A percentile compares a stretch with the other conserved stretches of the same genome.
phyloP scores from a whole-genome alignment of 257 asterid genomes.

The Nicotiana tabacum region DNA sequence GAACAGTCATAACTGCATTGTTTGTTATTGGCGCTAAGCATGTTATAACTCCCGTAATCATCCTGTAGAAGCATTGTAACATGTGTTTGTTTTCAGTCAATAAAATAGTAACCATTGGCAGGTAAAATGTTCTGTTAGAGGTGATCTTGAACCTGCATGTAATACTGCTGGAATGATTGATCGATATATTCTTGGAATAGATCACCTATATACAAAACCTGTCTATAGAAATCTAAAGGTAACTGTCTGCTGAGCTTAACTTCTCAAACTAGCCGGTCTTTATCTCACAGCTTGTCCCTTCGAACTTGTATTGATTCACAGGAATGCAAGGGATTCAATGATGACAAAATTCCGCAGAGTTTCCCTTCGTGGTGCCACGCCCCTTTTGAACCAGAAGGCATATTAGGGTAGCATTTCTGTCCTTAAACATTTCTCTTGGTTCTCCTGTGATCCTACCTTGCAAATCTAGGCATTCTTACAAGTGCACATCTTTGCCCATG shows the following conservation, averaged over 20 bases:
- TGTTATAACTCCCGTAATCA: not conserved
- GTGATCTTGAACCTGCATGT: conserved; percentile 80
- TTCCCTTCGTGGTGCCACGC: conserved; percentile 73
- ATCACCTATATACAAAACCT: conserved; percentile 61
- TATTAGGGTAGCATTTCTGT: conserved; percentile 45
- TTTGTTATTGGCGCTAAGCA: not conserved
- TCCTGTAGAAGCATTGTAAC: not conserved
- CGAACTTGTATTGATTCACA: conserved; percentile 11
- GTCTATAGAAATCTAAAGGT: conserved; percentile 69
- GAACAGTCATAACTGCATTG: not conserved
- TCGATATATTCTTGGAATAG: conserved; percentile 56
- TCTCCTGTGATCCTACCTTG: too few species aligned
- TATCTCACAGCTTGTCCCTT: not conserved
- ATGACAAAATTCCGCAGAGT: conserved; percentile 31
- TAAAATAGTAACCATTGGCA: conserved; percentile 8
- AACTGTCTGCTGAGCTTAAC: conserved; percentile 8
- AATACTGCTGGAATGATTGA: conserved; percentile 83
- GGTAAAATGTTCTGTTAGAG: conserved; percentile 77
- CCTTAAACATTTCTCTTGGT: not conserved
- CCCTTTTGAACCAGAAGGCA: conserved; percentile 91
- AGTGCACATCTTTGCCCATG: not conserved
- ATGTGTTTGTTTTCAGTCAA: not conserved
- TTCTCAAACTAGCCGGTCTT: not conserved
- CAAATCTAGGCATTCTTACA: not conserved
- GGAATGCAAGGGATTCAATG: conserved; percentile 52